Evolutionary conservation across 2,329 filamentous ascomycete genomes (phyloP).

Genomic region (Didymella keratinophila): DNA sequence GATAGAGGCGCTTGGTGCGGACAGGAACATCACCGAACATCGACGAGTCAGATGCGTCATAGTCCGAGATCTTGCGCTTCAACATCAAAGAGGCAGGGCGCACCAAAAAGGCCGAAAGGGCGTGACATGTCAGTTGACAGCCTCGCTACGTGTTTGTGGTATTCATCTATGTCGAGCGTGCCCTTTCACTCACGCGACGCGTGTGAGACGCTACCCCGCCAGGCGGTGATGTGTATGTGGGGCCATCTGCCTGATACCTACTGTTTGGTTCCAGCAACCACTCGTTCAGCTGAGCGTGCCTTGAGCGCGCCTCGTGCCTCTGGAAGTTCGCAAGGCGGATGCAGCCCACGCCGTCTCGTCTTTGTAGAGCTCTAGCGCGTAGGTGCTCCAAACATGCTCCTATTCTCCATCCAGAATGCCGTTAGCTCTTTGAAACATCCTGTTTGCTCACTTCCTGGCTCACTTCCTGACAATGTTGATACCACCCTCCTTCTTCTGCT

Average conservation of each 20-base stretch:
- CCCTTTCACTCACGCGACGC: slow-evolving; percentile 22
- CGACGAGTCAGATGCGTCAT: slow-evolving; percentile 28
- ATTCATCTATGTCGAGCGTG: slow-evolving; percentile 6
- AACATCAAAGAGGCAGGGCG: slow-evolving; percentile 27
- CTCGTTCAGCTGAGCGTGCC: not conserved
- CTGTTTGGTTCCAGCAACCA: slow-evolving; percentile 1
- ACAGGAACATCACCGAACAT: slow-evolving; percentile 32
- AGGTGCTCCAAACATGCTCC: not conserved
- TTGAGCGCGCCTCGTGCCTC: not conserved
- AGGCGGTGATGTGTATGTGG: slow-evolving; percentile 16
- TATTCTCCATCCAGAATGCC: too few species aligned
- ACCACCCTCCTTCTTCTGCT: slow-evolving; percentile 62
- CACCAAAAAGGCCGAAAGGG: slow-evolving; percentile 11
- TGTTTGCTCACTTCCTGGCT: not conserved
- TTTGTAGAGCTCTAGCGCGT: not conserved
- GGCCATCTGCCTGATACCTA: slow-evolving; percentile 10
- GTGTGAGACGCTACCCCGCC: slow-evolving; percentile 23
- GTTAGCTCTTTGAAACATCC: not conserved
- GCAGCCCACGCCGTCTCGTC: not conserved
- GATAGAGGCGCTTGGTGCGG: slow-evolving; percentile 35
- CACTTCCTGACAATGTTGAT: slow-evolving; percentile 74
- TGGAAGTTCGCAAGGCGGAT: not conserved
- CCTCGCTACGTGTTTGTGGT: slow-evolving; percentile 6
- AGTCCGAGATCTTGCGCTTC: slow-evolving; percentile 35
- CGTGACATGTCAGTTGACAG: slow-evolving; percentile 12